phyloP scores from a whole-genome alignment of 192 early-diverging fungal species.

The Coemansia sp. region DNA sequence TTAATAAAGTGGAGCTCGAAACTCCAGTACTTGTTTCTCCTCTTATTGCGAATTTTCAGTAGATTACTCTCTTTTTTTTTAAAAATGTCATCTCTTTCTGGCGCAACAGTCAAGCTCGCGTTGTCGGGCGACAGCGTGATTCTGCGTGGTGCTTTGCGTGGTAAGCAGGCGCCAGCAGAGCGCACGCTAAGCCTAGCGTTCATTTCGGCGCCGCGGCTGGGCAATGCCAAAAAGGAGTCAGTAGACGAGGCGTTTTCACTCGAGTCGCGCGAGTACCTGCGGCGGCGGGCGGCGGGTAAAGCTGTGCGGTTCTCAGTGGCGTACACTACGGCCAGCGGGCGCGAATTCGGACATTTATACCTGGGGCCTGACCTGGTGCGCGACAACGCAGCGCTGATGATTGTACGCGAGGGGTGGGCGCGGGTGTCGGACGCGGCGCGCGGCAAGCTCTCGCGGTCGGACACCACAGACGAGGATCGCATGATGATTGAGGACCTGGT shows the following conservation, averaged over 20 bases:
- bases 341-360: constrained; percentile 70
- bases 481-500: constrained; percentile 54
- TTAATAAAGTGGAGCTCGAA: no score
- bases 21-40: no score
- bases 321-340: constrained; percentile 51
- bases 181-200: constrained; percentile 80
- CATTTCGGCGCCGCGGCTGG: constrained; percentile 84
- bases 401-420: constrained; percentile 85
- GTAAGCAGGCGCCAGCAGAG: constrained; percentile 84
- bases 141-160: constrained; percentile 77
- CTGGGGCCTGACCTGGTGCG: constrained; percentile 57
- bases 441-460: constrained; percentile 37
- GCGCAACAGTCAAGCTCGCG: constrained; percentile 85
- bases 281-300: constrained; percentile 86
- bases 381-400: constrained; percentile 73
- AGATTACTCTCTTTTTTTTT: no score
- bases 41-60: no score
- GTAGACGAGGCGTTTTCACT: constrained; percentile 90
- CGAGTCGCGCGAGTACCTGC: constrained; percentile 88
- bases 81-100: constrained; percentile 36
- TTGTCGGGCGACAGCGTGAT: constrained; percentile 93
- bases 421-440: constrained; percentile 72
- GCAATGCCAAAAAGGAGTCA: constrained; percentile 70
- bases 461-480: constrained; percentile 41
- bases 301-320: constrained; percentile 79